Percentiles rank a stretch among this genome's conserved stretches.
Evolutionary conservation across 805 yeast genomes (phyloP).

Genomic region (Teunomyces lycoperdinae): DNA sequence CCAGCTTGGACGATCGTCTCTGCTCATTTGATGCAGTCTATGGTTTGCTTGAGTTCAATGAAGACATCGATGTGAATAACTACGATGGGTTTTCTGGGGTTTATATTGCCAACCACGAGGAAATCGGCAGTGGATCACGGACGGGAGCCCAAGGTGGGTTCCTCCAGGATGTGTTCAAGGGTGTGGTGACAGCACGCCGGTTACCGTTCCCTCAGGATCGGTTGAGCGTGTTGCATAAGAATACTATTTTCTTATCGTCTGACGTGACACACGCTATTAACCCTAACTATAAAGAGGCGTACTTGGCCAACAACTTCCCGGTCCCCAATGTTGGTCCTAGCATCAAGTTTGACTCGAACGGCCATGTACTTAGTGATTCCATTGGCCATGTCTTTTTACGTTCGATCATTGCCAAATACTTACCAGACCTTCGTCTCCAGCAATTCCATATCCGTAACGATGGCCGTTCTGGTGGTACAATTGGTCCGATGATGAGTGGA

Average conservation of each 20-base stretch:
- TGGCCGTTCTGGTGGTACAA: constrained; percentile 41
- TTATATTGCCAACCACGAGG: constrained; percentile 40
- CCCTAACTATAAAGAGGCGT: constrained; percentile 35
- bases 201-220: constrained; percentile 3
- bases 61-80: constrained; percentile 4
- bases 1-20: constrained; percentile 41
- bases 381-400: constrained; percentile 25
- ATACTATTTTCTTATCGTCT: constrained; percentile 34
- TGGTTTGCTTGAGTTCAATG: constrained; percentile 26
- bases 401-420: constrained; percentile 19
- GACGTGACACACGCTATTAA: constrained; percentile 45
- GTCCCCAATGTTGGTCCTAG: constrained; percentile 38
- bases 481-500: constrained; percentile 40
- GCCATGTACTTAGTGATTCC: constrained; percentile 38
- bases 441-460: constrained; percentile 41
- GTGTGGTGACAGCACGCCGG: constrained; percentile 10
- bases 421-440: constrained; percentile 27
- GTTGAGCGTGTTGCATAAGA: constrained; percentile 5
- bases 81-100: constrained; percentile 31
- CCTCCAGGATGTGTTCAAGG: constrained; percentile 18
- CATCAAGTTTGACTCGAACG: constrained; percentile 35
- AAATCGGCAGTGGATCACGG: constrained; percentile 38
- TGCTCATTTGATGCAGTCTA: constrained; percentile 39
- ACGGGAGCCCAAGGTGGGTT: constrained; percentile 41
- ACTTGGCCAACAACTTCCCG: constrained; percentile 34